Conservation (phyloP, 768 basidiomycete genomes). For the Saitozyma sp. region DNA sequence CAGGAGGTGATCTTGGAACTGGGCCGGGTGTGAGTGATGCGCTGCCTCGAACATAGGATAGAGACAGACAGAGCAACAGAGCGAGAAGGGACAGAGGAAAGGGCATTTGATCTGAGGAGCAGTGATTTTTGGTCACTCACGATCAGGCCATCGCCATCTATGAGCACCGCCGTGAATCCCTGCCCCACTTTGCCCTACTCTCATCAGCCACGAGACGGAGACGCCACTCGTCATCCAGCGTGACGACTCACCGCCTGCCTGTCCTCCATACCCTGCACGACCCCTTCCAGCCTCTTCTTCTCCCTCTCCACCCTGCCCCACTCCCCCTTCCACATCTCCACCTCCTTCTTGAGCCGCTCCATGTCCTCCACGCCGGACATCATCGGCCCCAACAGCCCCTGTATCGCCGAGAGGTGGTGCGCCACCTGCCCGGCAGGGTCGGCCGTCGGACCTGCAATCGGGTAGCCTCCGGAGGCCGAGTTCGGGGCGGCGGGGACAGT, state of each 20-base stretch:
- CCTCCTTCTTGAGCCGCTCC: slow-evolving; percentile 30
- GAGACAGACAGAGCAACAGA: too few species aligned
- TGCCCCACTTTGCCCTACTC: background rate
- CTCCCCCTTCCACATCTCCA: slow-evolving; percentile 29
- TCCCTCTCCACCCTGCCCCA: slow-evolving; percentile 22
- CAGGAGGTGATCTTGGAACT: slow-evolving; percentile 37
- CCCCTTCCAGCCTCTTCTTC: slow-evolving; percentile 15
- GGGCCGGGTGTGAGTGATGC: background rate
- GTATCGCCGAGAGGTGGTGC: slow-evolving; percentile 20
- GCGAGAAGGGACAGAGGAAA: too few species aligned
- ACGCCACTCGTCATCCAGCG: background rate
- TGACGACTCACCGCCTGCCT: slow-evolving; percentile 10
- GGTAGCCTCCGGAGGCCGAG: background rate
- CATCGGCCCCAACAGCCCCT: slow-evolving; percentile 16
- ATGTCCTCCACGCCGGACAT: slow-evolving; percentile 25
- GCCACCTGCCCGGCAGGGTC: slow-evolving; percentile 17
- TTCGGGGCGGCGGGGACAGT: too few species aligned
- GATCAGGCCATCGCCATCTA: slow-evolving; percentile 43
- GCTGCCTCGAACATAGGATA: too few species aligned
- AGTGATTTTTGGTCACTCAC: slow-evolving; percentile 12
- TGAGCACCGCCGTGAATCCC: slow-evolving; percentile 29
- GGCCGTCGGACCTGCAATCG: background rate
- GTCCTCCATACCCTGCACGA: slow-evolving; percentile 8
- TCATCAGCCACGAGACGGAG: background rate
- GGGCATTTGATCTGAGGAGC: too few species aligned